Evolutionary conservation across 2,329 filamentous ascomycete species (phyloP), one percentile per base, ranked within the genome.

Genomic region (Neofusicoccum umdonicola): DNA sequence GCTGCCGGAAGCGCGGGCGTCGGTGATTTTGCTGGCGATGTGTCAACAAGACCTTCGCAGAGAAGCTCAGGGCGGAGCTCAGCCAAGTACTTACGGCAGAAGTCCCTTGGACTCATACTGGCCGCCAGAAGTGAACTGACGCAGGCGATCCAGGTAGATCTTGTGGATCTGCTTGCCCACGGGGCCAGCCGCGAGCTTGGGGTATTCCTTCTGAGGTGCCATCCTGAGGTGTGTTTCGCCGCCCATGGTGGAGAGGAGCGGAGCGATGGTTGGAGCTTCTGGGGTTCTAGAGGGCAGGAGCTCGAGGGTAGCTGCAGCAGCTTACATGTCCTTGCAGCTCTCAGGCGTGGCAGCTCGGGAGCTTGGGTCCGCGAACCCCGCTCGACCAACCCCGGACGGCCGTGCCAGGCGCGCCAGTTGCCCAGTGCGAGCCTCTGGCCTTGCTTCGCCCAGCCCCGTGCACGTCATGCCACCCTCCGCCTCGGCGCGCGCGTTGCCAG

Each of bases 111-210:
- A 84, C 67, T 89, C 84, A 80, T 93, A 96, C 70, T 79, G 77
- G 35, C 93, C 93, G 54, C 81, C 82, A 66, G 86, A 86, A 66
- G 91, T 93, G 79, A 97, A 97, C 72, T 91, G 89, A 67, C 85
- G 83, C 73, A 98, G 88, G 62, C 94, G 89, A 71, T 92, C 88
- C 73, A 88, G 90, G 80, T 97, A 96, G 78, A 97, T 92, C 75
- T 86, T 87, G 70, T 88, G 84, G 77, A 97, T 97, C 75, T 79
- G 74, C 71, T 78, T 76, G 66, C 76, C 76, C 45, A 77, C 74
- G 50, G 76, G 76, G 15, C 74, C 73, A 47, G 70, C 71, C 64
- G 75, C 73, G 66, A 74, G 70, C 69, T 68, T 70, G 54, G 76
- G 73, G 67, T 77, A 78, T 22, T 58, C 57, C 6, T 72, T 67